Percentiles rank a stretch among this genome's conserved stretches.
Evolutionary conservation across 805 yeast species (phyloP).

Genomic region (Lipomyces starkeyi): DNA sequence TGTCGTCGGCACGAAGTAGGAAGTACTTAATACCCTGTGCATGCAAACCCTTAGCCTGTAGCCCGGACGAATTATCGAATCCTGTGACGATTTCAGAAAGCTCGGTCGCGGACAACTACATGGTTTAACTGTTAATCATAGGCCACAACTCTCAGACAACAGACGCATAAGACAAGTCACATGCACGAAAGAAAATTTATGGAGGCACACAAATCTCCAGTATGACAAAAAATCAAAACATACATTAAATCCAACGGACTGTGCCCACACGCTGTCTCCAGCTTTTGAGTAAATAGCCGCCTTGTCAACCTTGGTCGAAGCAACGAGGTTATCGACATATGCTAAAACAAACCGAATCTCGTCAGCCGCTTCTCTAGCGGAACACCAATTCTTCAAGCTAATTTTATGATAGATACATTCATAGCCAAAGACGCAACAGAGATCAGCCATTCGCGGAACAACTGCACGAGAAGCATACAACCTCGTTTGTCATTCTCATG

Average conservation of each 20-base stretch:
- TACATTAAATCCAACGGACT: constrained; percentile 63
- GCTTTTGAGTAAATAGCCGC: constrained; percentile 94
- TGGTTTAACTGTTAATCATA: constrained; percentile 4
- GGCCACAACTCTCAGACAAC: not conserved
- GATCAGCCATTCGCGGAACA: not conserved
- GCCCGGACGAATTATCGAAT: constrained; percentile 73
- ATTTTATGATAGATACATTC: not conserved
- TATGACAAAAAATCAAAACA: constrained; percentile 16
- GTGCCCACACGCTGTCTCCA: constrained; percentile 95
- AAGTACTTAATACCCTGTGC: constrained; percentile 86
- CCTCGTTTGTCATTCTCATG: not conserved
- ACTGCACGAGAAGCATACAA: not conserved
- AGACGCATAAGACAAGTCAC: not conserved
- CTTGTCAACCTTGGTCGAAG: constrained; percentile 85
- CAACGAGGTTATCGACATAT: constrained; percentile 90
- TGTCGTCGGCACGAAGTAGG: constrained; percentile 84
- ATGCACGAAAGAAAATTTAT: constrained; percentile 32
- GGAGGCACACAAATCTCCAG: not conserved
- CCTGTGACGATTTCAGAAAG: constrained; percentile 76
- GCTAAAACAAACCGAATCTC: constrained; percentile 55
- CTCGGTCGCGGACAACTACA: constrained; percentile 66
- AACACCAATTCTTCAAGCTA: not conserved
- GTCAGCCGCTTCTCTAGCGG: not conserved
- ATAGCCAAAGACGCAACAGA: not conserved
- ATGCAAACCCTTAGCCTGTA: constrained; percentile 88